Conservation (phyloP, 2,329 filamentous ascomycete species). For the Stylonectria norvegica region DNA sequence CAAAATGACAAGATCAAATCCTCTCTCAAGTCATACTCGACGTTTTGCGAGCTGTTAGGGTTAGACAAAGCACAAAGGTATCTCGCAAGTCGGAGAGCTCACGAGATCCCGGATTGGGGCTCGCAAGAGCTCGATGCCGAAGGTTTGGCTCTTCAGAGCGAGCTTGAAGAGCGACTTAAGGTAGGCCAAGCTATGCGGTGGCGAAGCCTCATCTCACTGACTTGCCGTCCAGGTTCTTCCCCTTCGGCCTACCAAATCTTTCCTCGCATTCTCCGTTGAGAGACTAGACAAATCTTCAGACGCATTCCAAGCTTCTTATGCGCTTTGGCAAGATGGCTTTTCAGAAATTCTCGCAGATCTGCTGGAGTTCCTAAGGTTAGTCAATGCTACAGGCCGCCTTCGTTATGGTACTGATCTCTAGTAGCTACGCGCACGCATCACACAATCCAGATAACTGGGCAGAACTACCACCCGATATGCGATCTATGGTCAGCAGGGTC, state of each 20-base stretch:
- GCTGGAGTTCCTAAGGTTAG: conserved; percentile 72
- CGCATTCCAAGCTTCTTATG: conserved; percentile 71
- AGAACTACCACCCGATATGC: conserved; percentile 71
- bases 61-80: conserved; percentile 80
- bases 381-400: too few species aligned
- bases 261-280: conserved; percentile 90
- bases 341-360: conserved; percentile 81
- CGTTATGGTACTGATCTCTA: conserved; percentile 6
- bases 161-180: conserved; percentile 73
- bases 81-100: conserved; percentile 67
- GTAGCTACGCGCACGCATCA: conserved; percentile 81
- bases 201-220: too few species aligned
- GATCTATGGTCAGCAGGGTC: conserved; percentile 72
- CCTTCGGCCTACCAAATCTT: conserved; percentile 81
- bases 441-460: conserved; percentile 85
- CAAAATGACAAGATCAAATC: conserved; percentile 64
- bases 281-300: conserved; percentile 72
- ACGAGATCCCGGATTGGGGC: conserved; percentile 80
- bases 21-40: conserved; percentile 68
- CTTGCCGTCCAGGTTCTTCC: conserved; percentile 68
- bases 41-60: conserved; percentile 76
- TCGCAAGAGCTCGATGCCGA: conserved; percentile 71
- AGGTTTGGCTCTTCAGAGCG: conserved; percentile 72
- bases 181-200: too few species aligned
- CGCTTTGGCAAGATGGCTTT: conserved; percentile 82